Evolutionary conservation across 2,329 filamentous ascomycete genomes (phyloP).

Genomic region (Coniochaeta sp.): DNA sequence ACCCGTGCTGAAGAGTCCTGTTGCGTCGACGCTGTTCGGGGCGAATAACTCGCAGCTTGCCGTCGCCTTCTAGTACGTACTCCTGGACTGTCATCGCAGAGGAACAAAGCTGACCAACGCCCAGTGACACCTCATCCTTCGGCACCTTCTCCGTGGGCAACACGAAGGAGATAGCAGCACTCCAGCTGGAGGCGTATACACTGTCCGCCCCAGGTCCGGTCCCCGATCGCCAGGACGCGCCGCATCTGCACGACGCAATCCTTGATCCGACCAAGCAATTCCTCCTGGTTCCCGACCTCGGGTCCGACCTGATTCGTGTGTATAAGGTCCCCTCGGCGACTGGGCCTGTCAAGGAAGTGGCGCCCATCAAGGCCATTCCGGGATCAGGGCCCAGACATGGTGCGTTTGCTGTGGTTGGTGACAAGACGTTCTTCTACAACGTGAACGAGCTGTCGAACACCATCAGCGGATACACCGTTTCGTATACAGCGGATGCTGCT

Average conservation of each 20-base stretch:
- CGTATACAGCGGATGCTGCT: slow-evolving; percentile 35
- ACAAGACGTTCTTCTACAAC: slow-evolving; percentile 50
- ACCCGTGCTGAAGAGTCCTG: slow-evolving; percentile 11
- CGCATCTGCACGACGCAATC: slow-evolving; percentile 58
- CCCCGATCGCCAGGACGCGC: slow-evolving; percentile 43
- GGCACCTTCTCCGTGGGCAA: slow-evolving; percentile 21
- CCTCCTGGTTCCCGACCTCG: slow-evolving; percentile 59
- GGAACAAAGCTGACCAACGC: neutral
- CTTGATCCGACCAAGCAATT: slow-evolving; percentile 58
- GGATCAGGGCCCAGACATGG: slow-evolving; percentile 61
- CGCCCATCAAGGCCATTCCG: slow-evolving; percentile 33
- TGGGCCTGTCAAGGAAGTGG: neutral
- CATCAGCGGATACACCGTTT: slow-evolving; percentile 49
- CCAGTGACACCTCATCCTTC: slow-evolving; percentile 18
- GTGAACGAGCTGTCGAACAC: slow-evolving; percentile 53
- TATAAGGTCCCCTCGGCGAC: slow-evolving; percentile 26
- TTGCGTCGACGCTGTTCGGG: slow-evolving; percentile 11
- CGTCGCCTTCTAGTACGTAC: slow-evolving; percentile 11
- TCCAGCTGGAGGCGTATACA: slow-evolving; percentile 32
- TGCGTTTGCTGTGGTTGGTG: slow-evolving; percentile 40
- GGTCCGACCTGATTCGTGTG: slow-evolving; percentile 52
- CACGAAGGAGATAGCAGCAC: slow-evolving; percentile 21
- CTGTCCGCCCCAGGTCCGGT: slow-evolving; percentile 29
- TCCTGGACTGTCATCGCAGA: no score
- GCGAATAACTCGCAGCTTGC: slow-evolving; percentile 8